These are phyloP conservation scores for Geotrichum carabidarum DNA, from an alignment of 1,139 yeast genomes.

Conservation along the genomic window DNA sequence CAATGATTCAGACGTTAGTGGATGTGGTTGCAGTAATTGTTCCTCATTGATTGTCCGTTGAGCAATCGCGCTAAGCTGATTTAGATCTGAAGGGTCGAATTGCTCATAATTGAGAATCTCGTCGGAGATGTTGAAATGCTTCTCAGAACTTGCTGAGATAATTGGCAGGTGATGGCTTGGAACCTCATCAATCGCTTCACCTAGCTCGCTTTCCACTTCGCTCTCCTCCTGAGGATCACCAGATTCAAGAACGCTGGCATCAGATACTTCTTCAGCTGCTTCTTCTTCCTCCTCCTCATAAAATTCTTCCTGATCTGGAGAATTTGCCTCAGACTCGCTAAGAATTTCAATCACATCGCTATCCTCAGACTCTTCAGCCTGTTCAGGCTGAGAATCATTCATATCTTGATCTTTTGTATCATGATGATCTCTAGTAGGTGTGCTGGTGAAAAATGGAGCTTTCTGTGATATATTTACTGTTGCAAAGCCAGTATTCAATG, in stretches of 20 bases:
- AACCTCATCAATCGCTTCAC: background rate
- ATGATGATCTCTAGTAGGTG: background rate
- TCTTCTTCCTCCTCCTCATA: slow-evolving; percentile 16
- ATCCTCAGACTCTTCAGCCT: slow-evolving; percentile 21
- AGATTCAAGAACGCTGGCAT: slow-evolving; percentile 11
- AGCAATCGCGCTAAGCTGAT: background rate
- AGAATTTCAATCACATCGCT: slow-evolving; percentile 27
- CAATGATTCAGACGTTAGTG: background rate
- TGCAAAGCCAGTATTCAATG: background rate
- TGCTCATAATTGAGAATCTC: background rate
- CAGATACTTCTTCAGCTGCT: slow-evolving; percentile 19
- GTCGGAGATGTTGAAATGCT: background rate
- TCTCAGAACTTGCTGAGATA: background rate
- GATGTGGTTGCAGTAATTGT: background rate
- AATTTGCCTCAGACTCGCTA: slow-evolving; percentile 19
- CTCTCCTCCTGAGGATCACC: slow-evolving; percentile 5
- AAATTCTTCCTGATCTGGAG: slow-evolving; percentile 8
- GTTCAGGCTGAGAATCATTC: background rate
- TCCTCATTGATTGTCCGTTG: background rate
- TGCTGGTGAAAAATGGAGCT: background rate
- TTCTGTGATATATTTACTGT: background rate
- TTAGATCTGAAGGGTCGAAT: background rate
- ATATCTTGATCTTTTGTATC: background rate
- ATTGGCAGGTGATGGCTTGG: background rate
- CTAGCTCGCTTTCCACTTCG: slow-evolving; percentile 1